These are phyloP conservation scores for Fistulinella cinereoalba DNA, from an alignment of 1,284 basidiomycete genomes.

Conservation along the genomic window DNA sequence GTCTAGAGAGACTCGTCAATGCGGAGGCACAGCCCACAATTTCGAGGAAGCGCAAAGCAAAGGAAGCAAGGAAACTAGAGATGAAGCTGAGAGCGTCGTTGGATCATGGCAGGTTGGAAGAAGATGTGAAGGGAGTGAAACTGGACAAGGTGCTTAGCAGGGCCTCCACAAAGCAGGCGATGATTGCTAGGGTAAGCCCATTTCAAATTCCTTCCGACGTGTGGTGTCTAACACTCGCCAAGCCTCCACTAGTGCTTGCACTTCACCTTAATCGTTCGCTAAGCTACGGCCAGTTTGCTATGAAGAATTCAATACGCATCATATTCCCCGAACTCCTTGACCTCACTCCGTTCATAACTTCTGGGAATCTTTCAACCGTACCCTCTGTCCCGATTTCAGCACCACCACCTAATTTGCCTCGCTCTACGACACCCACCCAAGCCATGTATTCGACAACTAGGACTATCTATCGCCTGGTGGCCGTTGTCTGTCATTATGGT, in stretches of 20 bases:
- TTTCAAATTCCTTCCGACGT: conserved; percentile 2
- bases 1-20: conserved; percentile 46
- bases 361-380: conserved; percentile 64
- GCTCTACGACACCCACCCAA: conserved; percentile 53
- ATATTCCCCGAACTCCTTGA: conserved; percentile 84
- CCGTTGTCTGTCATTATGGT: conserved; percentile 88
- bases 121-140: conserved; percentile 71
- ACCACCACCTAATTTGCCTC: conserved; percentile 45
- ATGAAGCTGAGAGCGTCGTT: conserved; percentile 58
- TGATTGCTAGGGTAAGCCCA: conserved; percentile 70
- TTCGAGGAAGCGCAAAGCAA: conserved; percentile 70
- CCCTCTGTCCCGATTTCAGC: conserved; percentile 67
- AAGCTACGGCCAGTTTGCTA: conserved; percentile 69
- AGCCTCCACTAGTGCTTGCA: conserved; percentile 81
- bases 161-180: conserved; percentile 82
- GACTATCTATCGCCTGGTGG: conserved; percentile 75
- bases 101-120: conserved; percentile 75
- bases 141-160: conserved; percentile 71
- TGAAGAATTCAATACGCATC: conserved; percentile 82
- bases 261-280: conserved; percentile 87
- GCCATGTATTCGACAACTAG: conserved; percentile 48
- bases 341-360: conserved; percentile 79
- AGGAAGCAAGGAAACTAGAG: conserved; percentile 66
- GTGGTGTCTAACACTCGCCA: conserved; percentile 18
- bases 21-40: conserved; percentile 44